Base-by-base conservation (phyloP, 495 filamentous ascomycete genomes). In the Hypoxylon trugodes region DNA sequence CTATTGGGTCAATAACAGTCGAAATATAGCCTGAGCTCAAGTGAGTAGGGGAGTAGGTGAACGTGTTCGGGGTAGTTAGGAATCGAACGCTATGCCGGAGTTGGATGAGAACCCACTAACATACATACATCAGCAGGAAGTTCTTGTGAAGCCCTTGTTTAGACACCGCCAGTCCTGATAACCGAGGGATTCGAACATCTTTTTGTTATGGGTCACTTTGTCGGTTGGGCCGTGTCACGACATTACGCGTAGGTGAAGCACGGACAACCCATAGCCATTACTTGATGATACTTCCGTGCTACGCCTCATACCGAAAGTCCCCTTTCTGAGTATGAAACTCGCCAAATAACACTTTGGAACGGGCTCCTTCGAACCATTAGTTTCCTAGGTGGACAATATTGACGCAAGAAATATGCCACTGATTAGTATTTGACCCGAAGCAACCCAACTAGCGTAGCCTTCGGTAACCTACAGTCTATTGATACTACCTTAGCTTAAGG, bases 41-140 rank as follows among this genome's bases (percentile, higher is more conserved):
- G 8, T 12, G 15, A 30, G 16, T 10, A 32, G 12, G 12, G 13
- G 7, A 47, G 3, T 18, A 47, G 13, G 13, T 47, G 43, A 48
- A 21, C 28, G 9, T 19, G 16, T 33, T 33, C 15, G 26, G 25
- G 10, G n/a, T 24, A 6, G 32, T 13, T 40, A 35, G 32, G 22
- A 22, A 28, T 40, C 37, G n/a, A 28, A 12, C 37, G 26, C 30
- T 53, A 52, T 32, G 19, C 59, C 26, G 40, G 48, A 42, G 12
- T 61, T 22, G 28, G 40, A 52, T 38, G 16, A 41, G 35, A 32
- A 54, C 16, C 33, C 49, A 61, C 42, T 18, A 48, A 41, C 30
- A 10, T 45, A 40, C 59, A 54, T 41, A 12, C 16, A 26, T 24
- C 18, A 38, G 36, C 54, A 24, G 13, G 36, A 26, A 28, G 28